Evolutionary conservation across 1,284 basidiomycete genomes (phyloP), one percentile per base, ranked within the genome.

Genomic region (Spongispora temasekensis): DNA sequence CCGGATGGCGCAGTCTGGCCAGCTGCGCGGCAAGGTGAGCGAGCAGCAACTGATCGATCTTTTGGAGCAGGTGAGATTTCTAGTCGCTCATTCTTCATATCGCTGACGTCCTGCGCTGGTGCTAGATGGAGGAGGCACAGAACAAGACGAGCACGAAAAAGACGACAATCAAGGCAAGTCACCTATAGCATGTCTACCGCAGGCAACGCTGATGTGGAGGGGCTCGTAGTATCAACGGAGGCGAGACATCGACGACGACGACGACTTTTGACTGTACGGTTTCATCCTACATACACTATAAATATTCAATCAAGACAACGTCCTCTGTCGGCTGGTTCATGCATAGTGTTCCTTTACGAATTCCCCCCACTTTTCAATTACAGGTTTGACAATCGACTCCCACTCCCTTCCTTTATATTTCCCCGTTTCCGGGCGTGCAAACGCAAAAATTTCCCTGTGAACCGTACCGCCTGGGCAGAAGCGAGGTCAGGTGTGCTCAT

Each of bases 1-100:
- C 37, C 85, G 93, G 46, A 96, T 98, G 94, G 95, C 92, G 8
- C 94, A 96, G 76, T 83, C 86, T 2, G 95, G 96, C n/a, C 95
- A 98, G 75, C 79, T 98, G 53, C 83, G 91, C 58, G 91, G 91
- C 13, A 83, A 90, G 58, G 90, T 99, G 48, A 89, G 86, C 28
- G 97, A 99, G 74, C 83, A 86, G 52, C 94, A 97, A 72, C 82
- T 99, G 61, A 97, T 98, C 70, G 90, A 89, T 37, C 79, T 99
- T 21, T 82, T 99, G 58, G 94, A 98, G 72, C 95, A 98, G 85
- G 95, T 95, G 65, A 66, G 30, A 7, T 35, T n/a, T 25, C 19
- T 23, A 19, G 2, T 25, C 32, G 21, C 13, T 10, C n/a, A n/a
- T n/a, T n/a, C 4, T 25, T 2, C 21, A 10, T 25, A 44, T 23